Conservation (phyloP, 2,329 filamentous ascomycete genomes). For the Epichloe sibirici region DNA sequence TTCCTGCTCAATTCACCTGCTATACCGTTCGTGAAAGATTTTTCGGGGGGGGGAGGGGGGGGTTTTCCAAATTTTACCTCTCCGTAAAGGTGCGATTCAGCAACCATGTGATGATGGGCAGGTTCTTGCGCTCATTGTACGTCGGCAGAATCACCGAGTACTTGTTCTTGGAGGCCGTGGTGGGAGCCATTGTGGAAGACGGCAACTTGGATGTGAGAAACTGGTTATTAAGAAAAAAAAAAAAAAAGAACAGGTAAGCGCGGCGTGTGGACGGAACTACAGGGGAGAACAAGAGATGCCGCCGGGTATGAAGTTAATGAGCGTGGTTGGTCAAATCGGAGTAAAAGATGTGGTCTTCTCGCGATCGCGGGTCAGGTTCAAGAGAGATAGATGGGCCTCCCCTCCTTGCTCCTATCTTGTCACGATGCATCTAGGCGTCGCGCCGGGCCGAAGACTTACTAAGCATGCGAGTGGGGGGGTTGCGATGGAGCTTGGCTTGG, state of each 20-base stretch:
- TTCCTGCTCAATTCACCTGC: not conserved
- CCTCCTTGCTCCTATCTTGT: not conserved
- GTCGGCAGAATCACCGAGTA: conserved; percentile 97
- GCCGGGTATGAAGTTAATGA: conserved; percentile 11
- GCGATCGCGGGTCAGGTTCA: not conserved
- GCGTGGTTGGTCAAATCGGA: conserved; percentile 14
- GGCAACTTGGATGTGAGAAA: conserved; percentile 1
- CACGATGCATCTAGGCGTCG: not conserved
- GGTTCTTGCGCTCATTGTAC: conserved; percentile 95
- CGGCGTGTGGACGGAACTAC: not conserved
- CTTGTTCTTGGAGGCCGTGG: conserved; percentile 46
- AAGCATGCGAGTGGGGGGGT: too few species aligned
- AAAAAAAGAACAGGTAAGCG: not conserved
- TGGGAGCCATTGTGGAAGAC: conserved; percentile 31
- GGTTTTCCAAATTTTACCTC: conserved; percentile 44
- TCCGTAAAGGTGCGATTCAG: conserved; percentile 85
- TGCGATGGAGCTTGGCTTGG: too few species aligned
- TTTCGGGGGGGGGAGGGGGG: not conserved
- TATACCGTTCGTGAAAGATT: not conserved
- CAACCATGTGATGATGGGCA: conserved; percentile 91
- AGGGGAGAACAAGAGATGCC: not conserved
- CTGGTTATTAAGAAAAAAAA: not conserved
- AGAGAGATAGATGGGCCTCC: not conserved
- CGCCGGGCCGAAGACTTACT: not conserved
- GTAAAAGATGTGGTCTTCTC: not conserved